These are phyloP conservation scores for Mycena latifolia DNA, from an alignment of 768 basidiomycete genomes.

Conservation along the genomic window DNA sequence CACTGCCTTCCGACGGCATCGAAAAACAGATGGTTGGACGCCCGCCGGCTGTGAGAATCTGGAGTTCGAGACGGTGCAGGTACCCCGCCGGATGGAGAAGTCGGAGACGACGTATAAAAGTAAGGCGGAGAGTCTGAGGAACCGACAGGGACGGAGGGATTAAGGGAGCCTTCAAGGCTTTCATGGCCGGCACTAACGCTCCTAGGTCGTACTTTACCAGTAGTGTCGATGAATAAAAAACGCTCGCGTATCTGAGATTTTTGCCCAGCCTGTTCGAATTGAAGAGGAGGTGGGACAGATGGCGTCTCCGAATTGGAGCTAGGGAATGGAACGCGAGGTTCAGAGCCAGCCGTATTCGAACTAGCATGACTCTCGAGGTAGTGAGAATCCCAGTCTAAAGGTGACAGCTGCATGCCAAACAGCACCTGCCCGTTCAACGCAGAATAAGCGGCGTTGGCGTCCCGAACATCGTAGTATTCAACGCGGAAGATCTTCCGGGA, in stretches of 20 bases:
- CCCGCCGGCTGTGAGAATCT: constrained; percentile 45
- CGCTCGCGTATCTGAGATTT: constrained; percentile 51
- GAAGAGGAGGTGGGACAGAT: constrained; percentile 19
- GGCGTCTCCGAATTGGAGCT: constrained; percentile 25
- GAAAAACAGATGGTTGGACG: constrained; percentile 53
- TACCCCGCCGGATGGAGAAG: constrained; percentile 26
- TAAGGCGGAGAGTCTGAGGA: constrained; percentile 32
- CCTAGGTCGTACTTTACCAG: constrained; percentile 41
- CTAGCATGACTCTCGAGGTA: constrained; percentile 15
- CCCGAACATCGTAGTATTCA: constrained; percentile 78
- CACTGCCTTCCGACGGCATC: constrained; percentile 48
- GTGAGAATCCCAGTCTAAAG: constrained; percentile 50
- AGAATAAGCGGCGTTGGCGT: constrained; percentile 63
- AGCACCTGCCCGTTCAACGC: constrained; percentile 62
- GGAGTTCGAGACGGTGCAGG: constrained; percentile 30
- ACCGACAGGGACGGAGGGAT: constrained; percentile 21
- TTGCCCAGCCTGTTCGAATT: constrained; percentile 47
- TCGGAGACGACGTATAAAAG: constrained; percentile 31
- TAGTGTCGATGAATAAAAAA: constrained; percentile 41
- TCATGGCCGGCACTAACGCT: constrained; percentile 46
- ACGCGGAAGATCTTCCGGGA: constrained; percentile 59
- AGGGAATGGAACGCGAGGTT: constrained; percentile 37
- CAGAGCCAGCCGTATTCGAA: constrained; percentile 10
- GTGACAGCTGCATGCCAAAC: constrained; percentile 64
- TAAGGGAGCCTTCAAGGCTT: constrained; percentile 24